Evolutionary conservation across 306 rosid genomes (phyloP).

Genomic region (Inga laurina): DNA sequence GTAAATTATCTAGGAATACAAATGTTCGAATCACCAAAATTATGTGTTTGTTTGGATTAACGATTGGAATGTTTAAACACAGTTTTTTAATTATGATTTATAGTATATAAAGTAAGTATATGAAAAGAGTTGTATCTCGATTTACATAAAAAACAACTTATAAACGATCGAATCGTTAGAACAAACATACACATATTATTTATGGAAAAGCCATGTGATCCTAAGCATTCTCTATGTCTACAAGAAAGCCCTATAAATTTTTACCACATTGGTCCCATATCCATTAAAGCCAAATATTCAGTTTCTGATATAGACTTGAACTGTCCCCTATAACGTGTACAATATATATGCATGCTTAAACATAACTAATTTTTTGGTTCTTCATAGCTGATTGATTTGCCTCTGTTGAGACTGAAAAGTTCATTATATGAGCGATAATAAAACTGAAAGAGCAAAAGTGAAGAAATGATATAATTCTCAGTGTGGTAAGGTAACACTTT

Average conservation of each 20-base stretch:
- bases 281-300: not conserved
- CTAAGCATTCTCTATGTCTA: not conserved
- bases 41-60: no score
- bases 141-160: no score
- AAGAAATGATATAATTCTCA: not conserved
- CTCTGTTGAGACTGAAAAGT: not conserved
- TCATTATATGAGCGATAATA: not conserved
- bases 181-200: not conserved
- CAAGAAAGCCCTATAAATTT: not conserved
- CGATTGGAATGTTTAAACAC: no score
- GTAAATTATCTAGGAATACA: slow-evolving; percentile 36
- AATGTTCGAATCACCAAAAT: not conserved
- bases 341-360: not conserved
- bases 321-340: not conserved
- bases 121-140: no score
- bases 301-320: slow-evolving; percentile 1
- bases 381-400: not conserved
- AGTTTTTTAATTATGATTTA: no score
- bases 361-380: not conserved
- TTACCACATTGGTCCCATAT: not conserved
- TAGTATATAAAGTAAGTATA: no score
- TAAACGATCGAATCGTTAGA: no score
- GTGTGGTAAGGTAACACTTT: not conserved
- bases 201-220: slow-evolving; percentile 6
- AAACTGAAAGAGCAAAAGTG: not conserved